A percentile compares a stretch with the other conserved stretches of the same genome.
Evolutionary conservation across 441 rosid genomes (phyloP).

Genomic region (Viola pubescens): DNA sequence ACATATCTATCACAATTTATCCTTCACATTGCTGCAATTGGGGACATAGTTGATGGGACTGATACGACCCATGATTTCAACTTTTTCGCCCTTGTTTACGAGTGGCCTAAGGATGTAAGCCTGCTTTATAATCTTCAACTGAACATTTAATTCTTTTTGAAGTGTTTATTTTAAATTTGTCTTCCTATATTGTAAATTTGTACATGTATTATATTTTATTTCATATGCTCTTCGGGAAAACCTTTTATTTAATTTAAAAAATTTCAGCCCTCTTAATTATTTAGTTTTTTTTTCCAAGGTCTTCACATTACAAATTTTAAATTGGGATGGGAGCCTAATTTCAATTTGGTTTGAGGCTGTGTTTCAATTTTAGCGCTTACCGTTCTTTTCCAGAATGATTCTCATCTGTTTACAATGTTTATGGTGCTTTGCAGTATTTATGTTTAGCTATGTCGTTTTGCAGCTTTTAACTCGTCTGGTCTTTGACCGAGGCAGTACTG

Average conservation of each 20-base stretch:
- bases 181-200: background rate
- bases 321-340: too few species aligned
- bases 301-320: too few species aligned
- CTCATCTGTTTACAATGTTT: background rate
- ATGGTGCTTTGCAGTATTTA: slow-evolving; percentile 7
- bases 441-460: slow-evolving; percentile 25
- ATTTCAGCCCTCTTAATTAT: too few species aligned
- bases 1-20: slow-evolving; percentile 91
- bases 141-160: slow-evolving; percentile 7
- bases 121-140: slow-evolving; percentile 18
- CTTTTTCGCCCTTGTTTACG: slow-evolving; percentile 88
- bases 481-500: slow-evolving; percentile 91
- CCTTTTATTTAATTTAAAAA: too few species aligned
- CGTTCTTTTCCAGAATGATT: background rate
- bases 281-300: too few species aligned
- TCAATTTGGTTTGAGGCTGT: background rate
- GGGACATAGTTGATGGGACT: slow-evolving; percentile 98
- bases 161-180: background rate
- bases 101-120: slow-evolving; percentile 99
- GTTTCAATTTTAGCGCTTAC: background rate
- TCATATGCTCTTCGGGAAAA: too few species aligned
- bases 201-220: background rate
- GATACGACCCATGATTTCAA: slow-evolving; percentile 99
- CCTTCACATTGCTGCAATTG: slow-evolving; percentile 94
- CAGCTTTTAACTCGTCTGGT: slow-evolving; percentile 97